Conservation (phyloP, 2,329 filamentous ascomycete genomes). For the Colletotrichum chrysophilum region DNA sequence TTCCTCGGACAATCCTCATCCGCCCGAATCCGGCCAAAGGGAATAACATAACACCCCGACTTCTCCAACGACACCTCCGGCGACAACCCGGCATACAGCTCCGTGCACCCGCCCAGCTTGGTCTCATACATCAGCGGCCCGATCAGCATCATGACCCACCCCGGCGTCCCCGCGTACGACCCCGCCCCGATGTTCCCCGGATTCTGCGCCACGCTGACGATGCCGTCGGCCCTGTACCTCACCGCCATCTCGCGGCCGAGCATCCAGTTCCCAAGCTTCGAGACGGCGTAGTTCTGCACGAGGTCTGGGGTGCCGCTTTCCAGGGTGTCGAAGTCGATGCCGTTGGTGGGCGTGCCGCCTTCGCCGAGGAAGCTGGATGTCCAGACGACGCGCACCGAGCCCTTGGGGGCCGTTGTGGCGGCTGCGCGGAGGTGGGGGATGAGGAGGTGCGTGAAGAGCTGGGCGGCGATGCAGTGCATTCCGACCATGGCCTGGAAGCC, state of each 20-base stretch:
- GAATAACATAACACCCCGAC: not conserved
- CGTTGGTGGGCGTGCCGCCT: not conserved
- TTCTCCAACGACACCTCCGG: not conserved
- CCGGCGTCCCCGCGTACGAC: not conserved
- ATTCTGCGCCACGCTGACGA: not conserved
- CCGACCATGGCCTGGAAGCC: not conserved
- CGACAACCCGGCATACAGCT: not conserved
- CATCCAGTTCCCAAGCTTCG: not conserved
- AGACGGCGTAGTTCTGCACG: not conserved
- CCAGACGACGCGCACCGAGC: not conserved
- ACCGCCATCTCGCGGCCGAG: not conserved
- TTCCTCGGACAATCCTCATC: not conserved
- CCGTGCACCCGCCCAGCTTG: not conserved
- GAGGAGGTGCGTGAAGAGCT: not conserved
- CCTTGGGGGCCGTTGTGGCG: fast-evolving
- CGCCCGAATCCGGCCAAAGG: not conserved
- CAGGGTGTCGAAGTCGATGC: not conserved
- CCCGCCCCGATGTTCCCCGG: not conserved
- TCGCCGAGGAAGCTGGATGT: not conserved
- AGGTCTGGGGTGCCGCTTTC: not conserved
- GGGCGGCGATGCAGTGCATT: not conserved
- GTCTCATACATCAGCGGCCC: not conserved
- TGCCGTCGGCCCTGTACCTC: not conserved
- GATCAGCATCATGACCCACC: not conserved
- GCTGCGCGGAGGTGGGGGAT: not conserved